Conservation (phyloP, 495 filamentous ascomycete species). For the Penicillium waksmanii region DNA sequence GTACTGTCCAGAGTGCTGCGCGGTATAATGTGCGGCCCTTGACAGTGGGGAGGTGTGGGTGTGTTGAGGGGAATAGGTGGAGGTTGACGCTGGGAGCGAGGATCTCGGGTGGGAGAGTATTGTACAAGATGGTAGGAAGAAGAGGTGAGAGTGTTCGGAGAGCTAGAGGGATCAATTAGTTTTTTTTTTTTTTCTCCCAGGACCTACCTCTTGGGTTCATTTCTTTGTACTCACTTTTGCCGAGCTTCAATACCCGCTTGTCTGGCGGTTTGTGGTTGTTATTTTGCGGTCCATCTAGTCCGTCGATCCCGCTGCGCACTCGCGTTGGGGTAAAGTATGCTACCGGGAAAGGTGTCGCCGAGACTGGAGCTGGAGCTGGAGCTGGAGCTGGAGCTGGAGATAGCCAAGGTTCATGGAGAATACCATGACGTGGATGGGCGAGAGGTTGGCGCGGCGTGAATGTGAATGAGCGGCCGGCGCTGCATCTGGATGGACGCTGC, state of each 20-base stretch:
- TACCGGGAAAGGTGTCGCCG: constrained; percentile 19
- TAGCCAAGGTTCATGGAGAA: constrained; percentile 36
- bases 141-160: constrained; percentile 83
- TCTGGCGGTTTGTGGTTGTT: constrained; percentile 59
- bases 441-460: constrained; percentile 32
- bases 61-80: constrained; percentile 94
- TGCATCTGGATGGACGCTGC: constrained; percentile 7
- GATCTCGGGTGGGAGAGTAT: constrained; percentile 79
- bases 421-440: constrained; percentile 37
- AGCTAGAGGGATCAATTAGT: constrained; percentile 52
- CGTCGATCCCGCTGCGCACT: constrained; percentile 20
- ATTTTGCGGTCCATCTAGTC: constrained; percentile 13
- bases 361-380: constrained; percentile 18
- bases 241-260: constrained; percentile 84
- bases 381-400: constrained; percentile 23
- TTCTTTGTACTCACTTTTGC: constrained; percentile 67
- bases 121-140: constrained; percentile 83
- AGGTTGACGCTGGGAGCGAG: constrained; percentile 89
- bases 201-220: neutral
- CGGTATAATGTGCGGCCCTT: constrained; percentile 87
- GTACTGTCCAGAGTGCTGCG: constrained; percentile 92
- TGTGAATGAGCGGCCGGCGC: constrained; percentile 27
- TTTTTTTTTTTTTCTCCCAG: too few species aligned
- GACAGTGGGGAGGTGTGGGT: constrained; percentile 91
- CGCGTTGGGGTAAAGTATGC: constrained; percentile 32